Base-by-base conservation (phyloP, 768 basidiomycete species). In the Lactarius tabidus region DNA sequence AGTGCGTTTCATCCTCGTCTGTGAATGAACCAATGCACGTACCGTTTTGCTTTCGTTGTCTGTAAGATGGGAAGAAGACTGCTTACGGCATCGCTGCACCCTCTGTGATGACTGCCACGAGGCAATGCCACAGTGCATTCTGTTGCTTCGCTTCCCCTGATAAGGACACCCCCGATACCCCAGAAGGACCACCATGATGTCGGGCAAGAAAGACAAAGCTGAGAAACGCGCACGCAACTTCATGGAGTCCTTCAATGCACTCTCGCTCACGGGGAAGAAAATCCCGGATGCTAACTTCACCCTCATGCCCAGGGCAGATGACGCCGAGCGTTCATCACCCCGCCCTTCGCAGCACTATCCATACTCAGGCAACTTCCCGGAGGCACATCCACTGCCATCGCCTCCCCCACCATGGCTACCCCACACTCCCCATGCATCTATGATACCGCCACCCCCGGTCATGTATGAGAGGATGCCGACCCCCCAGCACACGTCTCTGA, bases 1-100 rank as follows among this genome's bases (percentile, higher is more conserved):
- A 85, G 83, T 84, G 83, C 84, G 77, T 77, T 82, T 84, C 83
- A 79, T 84, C 83, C 67, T 52, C 35, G 9, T 43, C n/a, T n/a
- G n/a, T n/a, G n/a, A n/a, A n/a, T 10, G 8, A 29, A 14, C 14
- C 18, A 26, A 17, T 18, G 36, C n/a, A 29, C 28, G 54, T 54
- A 60, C 63, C 39, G 6, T 33, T 56, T 1, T 41, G 56, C 56
- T 57, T 66, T 33, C 66, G 6, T 41, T 36, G 51, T n/a, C n/a
- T n/a, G 59, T 56, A 17, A 9, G 18, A 31, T 15, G n/a, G 33
- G n/a, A 9, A n/a, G 8, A 6, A 10, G n/a, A 26, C 23, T 28
- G 26, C 26, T 51, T 51, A 51, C 23, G 26, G 26, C 48, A 26
- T 26, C 26, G 26, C 48, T 3, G 26, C 23, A 23, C 45, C 8